Evolutionary conservation across 306 rosid species (phyloP), one percentile per base, ranked within the genome.

Genomic region (Trifolium fragiferum): DNA sequence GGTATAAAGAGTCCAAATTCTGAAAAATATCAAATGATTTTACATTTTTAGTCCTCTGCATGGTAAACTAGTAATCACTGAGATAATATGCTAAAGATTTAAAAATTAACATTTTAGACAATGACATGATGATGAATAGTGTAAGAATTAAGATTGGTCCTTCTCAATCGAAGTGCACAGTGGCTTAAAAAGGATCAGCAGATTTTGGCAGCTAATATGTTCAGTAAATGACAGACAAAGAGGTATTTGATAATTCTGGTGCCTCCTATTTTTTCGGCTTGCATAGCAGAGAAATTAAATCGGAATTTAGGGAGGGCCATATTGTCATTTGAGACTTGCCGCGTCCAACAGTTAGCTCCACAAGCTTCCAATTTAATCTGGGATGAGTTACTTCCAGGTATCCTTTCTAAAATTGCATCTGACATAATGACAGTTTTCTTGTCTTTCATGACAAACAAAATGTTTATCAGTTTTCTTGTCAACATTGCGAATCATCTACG

Each of bases 281-380:
- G 90, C 67, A 81, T 92, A 79, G 97, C 92, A 27, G 95, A 91
- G 82, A 94, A 92, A 82, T 91, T 96, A 72, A 94, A 88, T 73
- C 79, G 97, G 78, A 94, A 90, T 87, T 82, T 92, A 71, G 78
- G 99, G 86, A 92, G 99, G 80, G 94, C 97, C 25, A 88, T 94
- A 83, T 63, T 94, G 78, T 81, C 96, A 60, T 84, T 91, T 66
- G 99, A 94, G 90, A 90, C 96, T 68, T 94, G 99, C 33, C 95
- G 81, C 62, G 99, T 94, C 64, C 97, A 88, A 76, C 97, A 94
- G 99, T 94, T 79, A 82, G 93, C 65, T 68, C 76, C 49, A 30
- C 44, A 43, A 61, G 41, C 71, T 46, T 68, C 80, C 60, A 35
- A 55, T 76, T 37, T 30, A 44, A 78, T 44, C 16, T 21, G 57